Evolutionary conservation across 148 eudicot species (phyloP), one percentile per base, ranked within the genome.

Genomic region (Cornus suecica): DNA sequence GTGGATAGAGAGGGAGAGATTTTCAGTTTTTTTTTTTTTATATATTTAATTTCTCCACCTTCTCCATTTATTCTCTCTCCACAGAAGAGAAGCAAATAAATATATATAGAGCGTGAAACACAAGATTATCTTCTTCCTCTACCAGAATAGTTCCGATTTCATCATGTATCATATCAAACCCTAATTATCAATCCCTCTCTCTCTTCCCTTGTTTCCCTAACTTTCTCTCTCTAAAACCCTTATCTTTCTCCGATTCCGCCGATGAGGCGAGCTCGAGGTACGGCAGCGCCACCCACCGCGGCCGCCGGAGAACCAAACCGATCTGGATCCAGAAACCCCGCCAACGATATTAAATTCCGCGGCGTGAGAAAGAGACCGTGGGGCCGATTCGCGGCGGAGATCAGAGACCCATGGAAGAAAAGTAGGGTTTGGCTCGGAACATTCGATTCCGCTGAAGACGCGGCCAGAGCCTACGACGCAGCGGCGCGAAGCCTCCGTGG

Each of bases 361-460:
- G 96, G 93, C 0, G 96, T 91, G 1, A 25, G 96, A 13, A 91
- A 86, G 76, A 77, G 96, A 14, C 96, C 96, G 5, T 91, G 96
- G 96, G 96, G 96, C 0, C 70, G 85, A 37, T 91, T 78, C 74
- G 96, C 93, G 0, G 96, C 96, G 0, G 96, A 91, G 90, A 91
- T 91, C 76, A 83, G 96, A 61, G 93, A 91, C 84, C 96, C 96
- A 3, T 84, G 82, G 83, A 91, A 91, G 72, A 91, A 91, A 29
- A 80, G 88, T n/a, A 82, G 96, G 56, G 91, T 91, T 10, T 91
- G 96, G 96, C 78, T 91, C 18, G 96, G 96, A 0, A 91, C 96
- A 20, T 91, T 87, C 60, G 93, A 89, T 60, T 83, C 93, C 20
- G 93, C 97, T 1, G 88, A 83, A 32, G 93, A 86, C 16, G 97